Evolutionary conservation across 176 grass and related monocot species (phyloP).

Genomic region (Oryza meyeriana): DNA sequence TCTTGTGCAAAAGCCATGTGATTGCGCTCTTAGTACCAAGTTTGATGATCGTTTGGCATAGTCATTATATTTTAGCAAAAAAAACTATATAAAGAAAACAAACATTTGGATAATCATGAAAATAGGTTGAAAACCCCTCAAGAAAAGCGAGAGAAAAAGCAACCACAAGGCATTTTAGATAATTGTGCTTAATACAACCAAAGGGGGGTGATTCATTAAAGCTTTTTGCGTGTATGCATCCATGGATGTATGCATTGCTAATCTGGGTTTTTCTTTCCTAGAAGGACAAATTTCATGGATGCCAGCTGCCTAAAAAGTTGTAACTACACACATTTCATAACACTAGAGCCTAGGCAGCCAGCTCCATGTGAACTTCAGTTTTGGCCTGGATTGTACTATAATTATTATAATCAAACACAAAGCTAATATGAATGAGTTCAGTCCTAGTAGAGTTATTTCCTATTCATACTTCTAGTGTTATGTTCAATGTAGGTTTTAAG

Average conservation of each 20-base stretch:
- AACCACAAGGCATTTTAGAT: not conserved
- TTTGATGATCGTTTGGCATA: not conserved
- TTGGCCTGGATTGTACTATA: not conserved
- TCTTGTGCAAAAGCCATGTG: not conserved
- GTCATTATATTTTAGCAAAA: not conserved
- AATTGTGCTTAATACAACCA: not conserved
- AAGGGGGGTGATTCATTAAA: not conserved
- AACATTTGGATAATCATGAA: too few relatives aligned
- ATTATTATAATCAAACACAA: not conserved
- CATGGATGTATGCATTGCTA: not conserved
- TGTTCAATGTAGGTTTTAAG: not conserved
- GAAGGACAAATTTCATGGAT: not conserved
- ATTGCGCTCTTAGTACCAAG: not conserved
- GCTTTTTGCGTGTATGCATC: not conserved
- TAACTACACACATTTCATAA: not conserved
- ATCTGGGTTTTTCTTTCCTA: not conserved
- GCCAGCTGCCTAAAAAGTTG: not conserved
- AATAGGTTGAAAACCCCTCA: too few relatives aligned
- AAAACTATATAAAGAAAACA: not conserved
- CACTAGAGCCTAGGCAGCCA: not conserved
- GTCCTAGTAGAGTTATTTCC: not conserved
- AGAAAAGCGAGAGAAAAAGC: too few relatives aligned
- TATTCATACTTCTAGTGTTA: not conserved
- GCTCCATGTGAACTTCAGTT: not conserved
- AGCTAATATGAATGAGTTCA: not conserved